Evolutionary conservation across 2,329 filamentous ascomycete species (phyloP).

Genomic region (Aspergillus puulaauensis): DNA sequence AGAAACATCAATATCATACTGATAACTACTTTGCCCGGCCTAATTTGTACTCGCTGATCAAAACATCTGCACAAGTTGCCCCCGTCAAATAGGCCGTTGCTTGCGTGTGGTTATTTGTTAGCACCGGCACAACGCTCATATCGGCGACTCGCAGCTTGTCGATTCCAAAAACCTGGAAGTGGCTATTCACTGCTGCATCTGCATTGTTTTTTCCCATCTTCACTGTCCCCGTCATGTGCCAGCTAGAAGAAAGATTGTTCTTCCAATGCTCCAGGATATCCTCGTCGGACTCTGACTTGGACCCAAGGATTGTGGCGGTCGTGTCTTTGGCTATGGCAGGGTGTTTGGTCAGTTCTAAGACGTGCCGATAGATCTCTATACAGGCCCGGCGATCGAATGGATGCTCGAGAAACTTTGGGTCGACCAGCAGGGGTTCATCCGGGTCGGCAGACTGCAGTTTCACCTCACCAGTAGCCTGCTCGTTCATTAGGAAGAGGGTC

Average conservation of each 20-base stretch:
- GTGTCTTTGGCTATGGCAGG: conserved; percentile 48
- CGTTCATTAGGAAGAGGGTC: conserved; percentile 53
- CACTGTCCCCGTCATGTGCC: conserved; percentile 58
- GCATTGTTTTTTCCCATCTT: conserved; percentile 54
- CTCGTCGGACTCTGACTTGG: conserved; percentile 52
- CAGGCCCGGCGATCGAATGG: conserved; percentile 55
- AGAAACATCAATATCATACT: neutral
- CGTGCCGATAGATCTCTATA: conserved; percentile 51
- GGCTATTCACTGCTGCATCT: conserved; percentile 50
- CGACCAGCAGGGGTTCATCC: conserved; percentile 50
- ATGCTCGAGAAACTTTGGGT: conserved; percentile 54
- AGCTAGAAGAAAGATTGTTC: conserved; percentile 47
- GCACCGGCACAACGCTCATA: conserved; percentile 44
- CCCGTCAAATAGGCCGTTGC: conserved; percentile 56
- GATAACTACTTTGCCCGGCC: neutral
- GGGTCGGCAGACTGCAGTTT: conserved; percentile 56
- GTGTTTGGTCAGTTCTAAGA: conserved; percentile 43
- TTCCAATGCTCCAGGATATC: conserved; percentile 52
- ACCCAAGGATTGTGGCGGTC: conserved; percentile 41
- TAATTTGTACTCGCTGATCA: conserved; percentile 47
- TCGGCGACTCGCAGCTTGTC: conserved; percentile 43
- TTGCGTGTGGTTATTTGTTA: conserved; percentile 53
- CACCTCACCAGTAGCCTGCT: conserved; percentile 53
- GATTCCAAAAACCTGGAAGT: conserved; percentile 40
- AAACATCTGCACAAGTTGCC: conserved; percentile 51